Evolutionary conservation across 2,329 filamentous ascomycete genomes (phyloP).

Genomic region (Pseudocercospora crystallina): DNA sequence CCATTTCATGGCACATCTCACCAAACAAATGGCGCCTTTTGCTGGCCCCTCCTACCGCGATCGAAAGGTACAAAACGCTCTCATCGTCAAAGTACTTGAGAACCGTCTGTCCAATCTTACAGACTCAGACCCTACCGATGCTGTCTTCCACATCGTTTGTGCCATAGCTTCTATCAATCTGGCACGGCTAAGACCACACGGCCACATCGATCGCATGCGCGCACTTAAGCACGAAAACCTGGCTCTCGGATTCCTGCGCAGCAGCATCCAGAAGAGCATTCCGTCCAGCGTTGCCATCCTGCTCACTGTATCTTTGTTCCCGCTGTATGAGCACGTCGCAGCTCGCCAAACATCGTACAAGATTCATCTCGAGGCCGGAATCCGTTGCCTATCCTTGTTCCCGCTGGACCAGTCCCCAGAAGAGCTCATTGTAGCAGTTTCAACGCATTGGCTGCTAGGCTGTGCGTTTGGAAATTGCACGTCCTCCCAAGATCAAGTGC

Average conservation of each 20-base stretch:
- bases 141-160: not conserved
- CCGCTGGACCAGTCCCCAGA: not conserved
- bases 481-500: not conserved
- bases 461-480: not conserved
- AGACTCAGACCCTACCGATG: not conserved
- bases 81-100: not conserved
- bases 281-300: not conserved
- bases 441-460: not conserved
- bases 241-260: not conserved
- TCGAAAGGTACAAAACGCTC: not conserved
- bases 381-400: not conserved
- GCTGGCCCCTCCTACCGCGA: not conserved
- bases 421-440: not conserved
- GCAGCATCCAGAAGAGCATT: not conserved
- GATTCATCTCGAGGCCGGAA: not conserved
- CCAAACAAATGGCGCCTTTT: not conserved
- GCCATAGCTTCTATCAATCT: not conserved
- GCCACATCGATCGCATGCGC: not conserved
- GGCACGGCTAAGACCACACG: not conserved
- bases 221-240: not conserved
- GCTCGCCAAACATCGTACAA: not conserved
- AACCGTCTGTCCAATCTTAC: not conserved
- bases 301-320: not conserved
- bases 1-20: not conserved
- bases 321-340: not conserved